These are phyloP conservation scores for Aspergillus calidoustus DNA, from an alignment of 2,329 filamentous ascomycete genomes.

Conservation along the genomic window DNA sequence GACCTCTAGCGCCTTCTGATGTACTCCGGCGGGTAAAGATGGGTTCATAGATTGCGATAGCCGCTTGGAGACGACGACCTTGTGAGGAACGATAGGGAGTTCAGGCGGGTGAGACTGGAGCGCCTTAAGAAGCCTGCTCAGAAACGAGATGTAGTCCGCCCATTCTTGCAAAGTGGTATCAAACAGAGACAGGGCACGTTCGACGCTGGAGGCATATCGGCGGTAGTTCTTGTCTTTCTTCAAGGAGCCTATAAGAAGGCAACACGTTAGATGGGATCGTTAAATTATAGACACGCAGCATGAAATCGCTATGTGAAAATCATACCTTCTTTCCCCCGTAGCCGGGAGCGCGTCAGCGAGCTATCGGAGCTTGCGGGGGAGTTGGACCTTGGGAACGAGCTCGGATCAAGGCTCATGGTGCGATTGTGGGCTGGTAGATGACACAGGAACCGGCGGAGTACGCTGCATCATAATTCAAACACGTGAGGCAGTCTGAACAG, in stretches of 20 bases:
- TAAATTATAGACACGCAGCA: background rate
- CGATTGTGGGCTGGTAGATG: conserved; percentile 33
- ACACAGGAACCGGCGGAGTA: conserved; percentile 25
- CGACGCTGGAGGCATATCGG: conserved; percentile 86
- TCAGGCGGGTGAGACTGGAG: conserved; percentile 82
- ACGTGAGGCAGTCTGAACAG: conserved; percentile 26
- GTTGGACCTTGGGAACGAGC: conserved; percentile 47
- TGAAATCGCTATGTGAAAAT: background rate
- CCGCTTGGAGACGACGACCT: conserved; percentile 81
- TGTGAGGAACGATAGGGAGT: conserved; percentile 76
- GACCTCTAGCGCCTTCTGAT: conserved; percentile 95
- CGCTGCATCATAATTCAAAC: conserved; percentile 43
- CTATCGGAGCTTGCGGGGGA: conserved; percentile 86
- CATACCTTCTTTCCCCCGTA: conserved; percentile 77
- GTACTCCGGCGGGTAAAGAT: conserved; percentile 89
- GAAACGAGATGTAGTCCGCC: conserved; percentile 98
- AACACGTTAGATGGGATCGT: background rate
- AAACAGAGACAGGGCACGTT: conserved; percentile 85
- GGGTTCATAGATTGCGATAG: conserved; percentile 95
- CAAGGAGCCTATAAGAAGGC: conserved; percentile 34
- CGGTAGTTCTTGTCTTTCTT: conserved; percentile 73
- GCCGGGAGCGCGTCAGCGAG: conserved; percentile 78
- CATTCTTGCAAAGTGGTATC: conserved; percentile 95
- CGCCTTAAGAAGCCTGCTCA: conserved; percentile 89
- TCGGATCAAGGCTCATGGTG: conserved; percentile 51